Conservation (phyloP, 1,284 basidiomycete species). For the Dichomitus squalens region DNA sequence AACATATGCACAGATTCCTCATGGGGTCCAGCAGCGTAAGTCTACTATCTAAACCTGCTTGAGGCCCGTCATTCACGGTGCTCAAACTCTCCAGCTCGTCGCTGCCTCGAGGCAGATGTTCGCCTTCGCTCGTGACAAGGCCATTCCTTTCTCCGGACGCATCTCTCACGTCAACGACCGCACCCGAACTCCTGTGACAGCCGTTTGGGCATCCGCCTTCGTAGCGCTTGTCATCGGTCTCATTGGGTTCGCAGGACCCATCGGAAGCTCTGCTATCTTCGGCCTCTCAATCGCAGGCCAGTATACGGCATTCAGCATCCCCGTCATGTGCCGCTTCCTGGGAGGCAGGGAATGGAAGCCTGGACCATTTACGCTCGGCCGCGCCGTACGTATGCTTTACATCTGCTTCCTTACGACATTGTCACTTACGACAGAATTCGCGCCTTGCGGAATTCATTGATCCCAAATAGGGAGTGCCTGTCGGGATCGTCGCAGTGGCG, state of each 20-base stretch:
- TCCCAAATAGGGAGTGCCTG: slow-evolving; percentile 50
- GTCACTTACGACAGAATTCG: background rate
- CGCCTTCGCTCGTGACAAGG: slow-evolving; percentile 65
- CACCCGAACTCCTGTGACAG: slow-evolving; percentile 66
- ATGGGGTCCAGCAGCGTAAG: slow-evolving; percentile 70
- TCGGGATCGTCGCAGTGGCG: slow-evolving; percentile 51
- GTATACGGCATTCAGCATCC: slow-evolving; percentile 60
- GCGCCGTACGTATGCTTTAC: slow-evolving; percentile 16
- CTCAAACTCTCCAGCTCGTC: slow-evolving; percentile 11
- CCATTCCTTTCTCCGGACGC: slow-evolving; percentile 69
- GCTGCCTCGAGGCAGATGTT: slow-evolving; percentile 55
- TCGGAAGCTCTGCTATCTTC: slow-evolving; percentile 70
- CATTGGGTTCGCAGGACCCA: slow-evolving; percentile 62
- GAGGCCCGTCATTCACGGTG: background rate
- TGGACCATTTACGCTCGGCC: slow-evolving; percentile 67
- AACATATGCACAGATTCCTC: slow-evolving; percentile 49
- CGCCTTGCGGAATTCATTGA: background rate
- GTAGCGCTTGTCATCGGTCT: slow-evolving; percentile 53
- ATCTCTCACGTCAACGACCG: slow-evolving; percentile 65
- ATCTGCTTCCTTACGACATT: background rate
- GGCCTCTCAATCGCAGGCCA: slow-evolving; percentile 55
- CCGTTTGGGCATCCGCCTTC: slow-evolving; percentile 57
- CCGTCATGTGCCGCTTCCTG: slow-evolving; percentile 38
- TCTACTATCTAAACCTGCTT: background rate
- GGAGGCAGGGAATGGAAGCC: slow-evolving; percentile 56